phyloP scores from a whole-genome alignment of 2,329 filamentous ascomycete species.

The Coccinonectria pachysandricola region DNA sequence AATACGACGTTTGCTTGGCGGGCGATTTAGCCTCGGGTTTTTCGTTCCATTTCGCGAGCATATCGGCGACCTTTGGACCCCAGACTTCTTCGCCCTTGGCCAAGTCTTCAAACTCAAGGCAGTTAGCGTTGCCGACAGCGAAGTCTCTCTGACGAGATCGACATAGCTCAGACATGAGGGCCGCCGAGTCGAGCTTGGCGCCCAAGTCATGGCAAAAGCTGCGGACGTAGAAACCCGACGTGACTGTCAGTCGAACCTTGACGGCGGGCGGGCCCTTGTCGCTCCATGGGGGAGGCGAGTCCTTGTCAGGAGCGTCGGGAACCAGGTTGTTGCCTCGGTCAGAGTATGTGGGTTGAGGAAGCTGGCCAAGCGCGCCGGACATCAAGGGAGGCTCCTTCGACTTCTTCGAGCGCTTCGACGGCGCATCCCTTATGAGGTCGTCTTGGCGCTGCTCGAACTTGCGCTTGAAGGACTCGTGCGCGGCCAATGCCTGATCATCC shows the following conservation, averaged over 20 bases:
- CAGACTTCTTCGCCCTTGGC: constrained; percentile 69
- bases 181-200: constrained; percentile 68
- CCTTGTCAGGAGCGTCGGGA: constrained; percentile 34
- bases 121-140: constrained; percentile 56
- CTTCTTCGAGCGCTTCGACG: constrained; percentile 23
- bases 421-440: constrained; percentile 42
- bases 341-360: constrained; percentile 33
- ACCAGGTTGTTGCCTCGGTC: constrained; percentile 43
- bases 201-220: constrained; percentile 90
- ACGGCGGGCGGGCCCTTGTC: constrained; percentile 63
- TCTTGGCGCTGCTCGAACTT: constrained; percentile 49
- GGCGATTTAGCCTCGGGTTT: constrained; percentile 20
- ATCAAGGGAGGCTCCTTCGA: constrained; percentile 35
- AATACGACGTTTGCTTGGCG: constrained; percentile 7
- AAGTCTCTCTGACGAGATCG: constrained; percentile 78
- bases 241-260: constrained; percentile 81
- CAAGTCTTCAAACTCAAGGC: constrained; percentile 70
- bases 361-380: constrained; percentile 46
- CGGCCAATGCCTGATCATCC: constrained; percentile 43
- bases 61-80: constrained; percentile 58
- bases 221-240: constrained; percentile 93
- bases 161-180: constrained; percentile 74
- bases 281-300: constrained; percentile 45
- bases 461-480: constrained; percentile 47
- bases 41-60: constrained; percentile 35